Evolutionary conservation across 768 basidiomycete genomes (phyloP).

Genomic region (Serendipita sp.): DNA sequence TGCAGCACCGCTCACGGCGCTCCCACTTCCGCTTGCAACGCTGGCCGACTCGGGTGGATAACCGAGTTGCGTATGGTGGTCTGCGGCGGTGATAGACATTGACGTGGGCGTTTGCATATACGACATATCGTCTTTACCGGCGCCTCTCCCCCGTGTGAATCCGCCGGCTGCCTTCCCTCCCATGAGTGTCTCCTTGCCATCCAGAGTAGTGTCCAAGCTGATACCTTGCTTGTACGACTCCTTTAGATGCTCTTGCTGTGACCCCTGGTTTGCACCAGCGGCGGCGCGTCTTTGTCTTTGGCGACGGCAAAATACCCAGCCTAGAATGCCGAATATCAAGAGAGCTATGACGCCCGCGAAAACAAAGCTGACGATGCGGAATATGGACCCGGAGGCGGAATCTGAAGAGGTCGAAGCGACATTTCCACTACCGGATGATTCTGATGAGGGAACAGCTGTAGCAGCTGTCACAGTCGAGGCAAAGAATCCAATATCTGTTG

Average conservation of each 20-base stretch:
- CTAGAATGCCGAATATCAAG: not conserved
- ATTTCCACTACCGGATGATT: not conserved
- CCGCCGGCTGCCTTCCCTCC: not conserved
- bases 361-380: not conserved
- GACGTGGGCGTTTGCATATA: conserved; percentile 1
- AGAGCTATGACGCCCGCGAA: not conserved
- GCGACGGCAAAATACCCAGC: not conserved
- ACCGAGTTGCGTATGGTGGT: not conserved
- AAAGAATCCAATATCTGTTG: not conserved
- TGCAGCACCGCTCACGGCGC: not conserved
- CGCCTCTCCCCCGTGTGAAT: not conserved
- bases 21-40: not conserved
- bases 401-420: not conserved
- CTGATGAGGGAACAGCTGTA: not conserved
- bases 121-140: not conserved
- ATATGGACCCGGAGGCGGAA: not conserved
- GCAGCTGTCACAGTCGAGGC: not conserved
- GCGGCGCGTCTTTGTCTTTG: not conserved
- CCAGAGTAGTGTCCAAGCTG: not conserved
- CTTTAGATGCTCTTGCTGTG: not conserved
- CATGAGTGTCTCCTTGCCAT: not conserved
- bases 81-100: not conserved
- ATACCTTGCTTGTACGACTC: not conserved
- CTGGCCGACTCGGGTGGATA: too few relatives aligned
- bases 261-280: not conserved